Evolutionary conservation across 257 asterid genomes (phyloP), one percentile per base, ranked within the genome.

Genomic region (Fraxinus pennsylvanica): DNA sequence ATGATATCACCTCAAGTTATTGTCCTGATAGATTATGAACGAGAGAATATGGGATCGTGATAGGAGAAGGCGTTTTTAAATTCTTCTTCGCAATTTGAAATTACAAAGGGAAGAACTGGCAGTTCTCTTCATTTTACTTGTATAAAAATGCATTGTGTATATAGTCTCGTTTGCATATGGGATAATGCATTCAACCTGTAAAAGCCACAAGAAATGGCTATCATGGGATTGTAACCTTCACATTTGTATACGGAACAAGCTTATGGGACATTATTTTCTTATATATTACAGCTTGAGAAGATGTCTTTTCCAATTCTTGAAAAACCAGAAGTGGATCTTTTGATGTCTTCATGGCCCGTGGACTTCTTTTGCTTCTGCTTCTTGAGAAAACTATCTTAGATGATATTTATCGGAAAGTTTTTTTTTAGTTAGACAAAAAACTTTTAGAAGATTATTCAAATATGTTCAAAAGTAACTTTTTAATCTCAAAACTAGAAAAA

Each of bases 31-130:
- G 50, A 12, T 35, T 22, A 27, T 47, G 61, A 27, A 74, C 69
- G 73, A 45, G 77, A 22, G 27, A 9, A 63, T 39, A 33, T 27
- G 69, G 54, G 36, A 67, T 73, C 17, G 14, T 12, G 38, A 43
- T 63, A 25, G 13, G 72, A 27, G 66, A 81, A 67, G 65, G 81
- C 63, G 68, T 78, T 80, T 83, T 83, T 78, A 14, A 66, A 29
- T 22, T 43, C 52, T 43, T 43, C 52, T 10, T 43, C 17, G 17
- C 52, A 75, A 17, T 68, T 73, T 78, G 68, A 70, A 22, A 66
- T 47, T 70, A 21, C 79, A 36, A 61, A 27, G 9, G 19, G 80
- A 47, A 52, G 33, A 78, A 67, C 30, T 50, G 80, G 75, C 25
- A 33, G 29, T 77, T 47, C 29, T n/a, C 12, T 30, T 32, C 13